Evolutionary conservation across 352 stramenopile genomes (phyloP), one percentile per base, ranked within the genome.

Genomic region (Vaucheria bursata): DNA sequence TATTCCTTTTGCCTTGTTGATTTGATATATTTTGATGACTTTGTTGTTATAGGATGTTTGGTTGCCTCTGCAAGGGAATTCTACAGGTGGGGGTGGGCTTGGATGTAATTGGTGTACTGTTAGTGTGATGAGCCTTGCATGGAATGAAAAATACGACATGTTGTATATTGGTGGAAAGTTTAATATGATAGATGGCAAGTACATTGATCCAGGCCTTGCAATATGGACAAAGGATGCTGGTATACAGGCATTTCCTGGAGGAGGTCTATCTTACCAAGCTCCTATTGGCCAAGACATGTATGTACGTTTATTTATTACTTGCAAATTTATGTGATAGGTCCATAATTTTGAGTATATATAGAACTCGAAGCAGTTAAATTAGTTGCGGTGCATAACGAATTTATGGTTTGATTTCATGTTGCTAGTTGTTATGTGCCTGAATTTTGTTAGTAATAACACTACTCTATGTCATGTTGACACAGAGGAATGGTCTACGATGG

Each of bases 151-250:
- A 71, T 66, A 75, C 40, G 3, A 71, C 37, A 45, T 79, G 0
- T 33, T 85, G 8, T 85, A 82, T 70, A 84, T 85, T 49, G 81
- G 81, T 6, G 77, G 77, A 59, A 75, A 82, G 76, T 25, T 71
- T 35, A 72, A 72, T 35, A 72, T 72, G 65, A 35, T 72, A 25
- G 65, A 72, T 32, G 71, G 77, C 4, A 34, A 39, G n/a, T 78
- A 73, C 66, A 85, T 85, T 35, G 45, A 73, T 38, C 39, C 72
- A 29, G 78, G 78, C 31, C 64, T 85, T 6, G 78, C 72, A 0
- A 79, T 83, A 3, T 85, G 81, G 81, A 81, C 71, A 37, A 64
- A 71, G 32, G 65, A 67, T 0, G 65, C 45, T 40, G 81, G 81
- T 6, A 72, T 85, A 45, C 53, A 69, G 6, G 31, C 64, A 3